Evolutionary conservation across 768 basidiomycete genomes (phyloP).

Genomic region (Filobasidium floriforme): DNA sequence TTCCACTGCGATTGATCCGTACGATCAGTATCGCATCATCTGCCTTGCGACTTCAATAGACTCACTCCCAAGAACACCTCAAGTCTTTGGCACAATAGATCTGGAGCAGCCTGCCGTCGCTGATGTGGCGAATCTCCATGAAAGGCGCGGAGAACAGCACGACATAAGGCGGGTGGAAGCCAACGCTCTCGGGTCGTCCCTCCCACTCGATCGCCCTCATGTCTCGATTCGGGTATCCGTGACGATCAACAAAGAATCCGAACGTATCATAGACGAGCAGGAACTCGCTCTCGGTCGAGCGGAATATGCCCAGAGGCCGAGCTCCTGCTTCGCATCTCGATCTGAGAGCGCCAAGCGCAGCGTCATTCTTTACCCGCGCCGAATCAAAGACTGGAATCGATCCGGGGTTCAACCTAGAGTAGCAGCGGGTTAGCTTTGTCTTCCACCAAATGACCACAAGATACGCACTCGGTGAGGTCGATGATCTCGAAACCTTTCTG

Average conservation of each 20-base stretch:
- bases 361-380: slow-evolving; percentile 55
- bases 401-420: slow-evolving; percentile 67
- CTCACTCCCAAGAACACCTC: slow-evolving; percentile 84
- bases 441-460: slow-evolving; percentile 3
- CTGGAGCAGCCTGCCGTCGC: slow-evolving; percentile 42
- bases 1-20: slow-evolving; percentile 11
- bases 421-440: slow-evolving; percentile 2
- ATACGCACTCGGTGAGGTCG: slow-evolving; percentile 77
- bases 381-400: slow-evolving; percentile 65
- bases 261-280: slow-evolving; percentile 64
- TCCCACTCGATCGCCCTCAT: slow-evolving; percentile 84
- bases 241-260: slow-evolving; percentile 82
- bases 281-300: slow-evolving; percentile 78
- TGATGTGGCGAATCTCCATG: slow-evolving; percentile 74
- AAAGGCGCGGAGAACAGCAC: slow-evolving; percentile 81
- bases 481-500: slow-evolving; percentile 95
- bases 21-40: slow-evolving; percentile 12
- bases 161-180: slow-evolving; percentile 80
- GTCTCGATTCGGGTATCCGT: slow-evolving; percentile 71
- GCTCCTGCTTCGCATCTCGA: slow-evolving; percentile 68
- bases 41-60: slow-evolving; percentile 31
- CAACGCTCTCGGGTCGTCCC: slow-evolving; percentile 77
- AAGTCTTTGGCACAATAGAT: slow-evolving; percentile 48
- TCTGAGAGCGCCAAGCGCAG: slow-evolving; percentile 58
- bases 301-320: slow-evolving; percentile 81